Conservation (phyloP, 2,329 filamentous ascomycete genomes). For the Corniculantispora saksenae region DNA sequence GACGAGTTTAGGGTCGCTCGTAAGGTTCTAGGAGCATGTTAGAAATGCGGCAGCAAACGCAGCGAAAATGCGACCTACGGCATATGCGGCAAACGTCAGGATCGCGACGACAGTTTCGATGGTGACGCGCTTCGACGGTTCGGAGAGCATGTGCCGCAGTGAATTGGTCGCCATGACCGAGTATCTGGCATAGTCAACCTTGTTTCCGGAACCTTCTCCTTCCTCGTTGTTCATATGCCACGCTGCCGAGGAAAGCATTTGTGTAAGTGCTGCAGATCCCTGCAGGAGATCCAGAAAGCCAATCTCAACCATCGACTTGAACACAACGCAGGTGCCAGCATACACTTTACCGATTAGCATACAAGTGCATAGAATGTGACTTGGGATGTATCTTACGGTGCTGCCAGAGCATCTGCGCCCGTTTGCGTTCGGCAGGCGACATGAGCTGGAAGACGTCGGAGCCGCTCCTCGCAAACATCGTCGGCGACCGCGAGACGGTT, state of each 20-base stretch:
- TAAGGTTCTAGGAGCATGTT: not conserved
- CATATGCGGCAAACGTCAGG: not conserved
- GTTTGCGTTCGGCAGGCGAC: not conserved
- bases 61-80: not conserved
- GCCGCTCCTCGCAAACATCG: not conserved
- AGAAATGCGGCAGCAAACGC: not conserved
- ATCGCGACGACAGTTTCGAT: conserved; percentile 1
- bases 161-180: conserved; percentile 6
- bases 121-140: not conserved
- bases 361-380: not conserved
- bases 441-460: not conserved
- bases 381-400: not conserved
- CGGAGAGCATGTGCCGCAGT: not conserved
- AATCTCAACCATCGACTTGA: conserved; percentile 14
- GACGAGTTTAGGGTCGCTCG: not conserved
- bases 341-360: not conserved
- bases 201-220: not conserved
- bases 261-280: conserved; percentile 3
- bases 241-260: conserved; percentile 6
- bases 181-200: not conserved
- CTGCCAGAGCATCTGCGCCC: not conserved
- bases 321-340: conserved; percentile 8
- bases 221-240: conserved; percentile 1
- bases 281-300: conserved; percentile 6
- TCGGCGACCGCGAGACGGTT: not conserved